These are phyloP conservation scores for Pneumocystis carinii DNA, from an alignment of 1,139 yeast genomes.

Conservation along the genomic window DNA sequence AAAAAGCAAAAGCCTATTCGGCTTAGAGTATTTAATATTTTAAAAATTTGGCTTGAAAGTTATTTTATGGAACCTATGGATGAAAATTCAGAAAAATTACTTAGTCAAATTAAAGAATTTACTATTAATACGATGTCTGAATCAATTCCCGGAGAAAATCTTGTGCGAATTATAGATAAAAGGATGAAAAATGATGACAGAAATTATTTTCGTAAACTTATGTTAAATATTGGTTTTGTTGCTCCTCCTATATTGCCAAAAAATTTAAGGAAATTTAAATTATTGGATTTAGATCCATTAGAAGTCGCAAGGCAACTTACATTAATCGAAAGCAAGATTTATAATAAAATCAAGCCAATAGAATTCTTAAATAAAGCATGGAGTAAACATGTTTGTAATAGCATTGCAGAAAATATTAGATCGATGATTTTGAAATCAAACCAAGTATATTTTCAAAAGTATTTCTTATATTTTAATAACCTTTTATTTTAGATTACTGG, in stretches of 20 bases:
- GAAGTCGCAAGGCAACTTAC: conserved; percentile 79
- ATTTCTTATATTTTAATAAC: neutral
- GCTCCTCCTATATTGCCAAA: conserved; percentile 12
- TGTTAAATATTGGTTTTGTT: neutral
- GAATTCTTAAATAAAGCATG: conserved; percentile 49
- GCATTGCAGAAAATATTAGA: conserved; percentile 14
- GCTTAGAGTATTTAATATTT: conserved; percentile 50
- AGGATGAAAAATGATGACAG: conserved; percentile 13
- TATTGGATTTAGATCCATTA: conserved; percentile 54
- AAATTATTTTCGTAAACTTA: conserved; percentile 4
- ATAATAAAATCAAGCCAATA: conserved; percentile 49
- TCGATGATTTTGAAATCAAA: conserved; percentile 35
- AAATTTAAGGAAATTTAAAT: conserved; percentile 12
- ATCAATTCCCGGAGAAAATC: conserved; percentile 13
- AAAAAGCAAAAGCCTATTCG: conserved; percentile 53
- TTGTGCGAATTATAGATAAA: conserved; percentile 12
- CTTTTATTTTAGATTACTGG: conserved; percentile 37
- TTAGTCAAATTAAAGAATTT: conserved; percentile 37
- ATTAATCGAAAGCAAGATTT: conserved; percentile 53
- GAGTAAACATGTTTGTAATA: conserved; percentile 42
- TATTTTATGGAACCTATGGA: conserved; percentile 54
- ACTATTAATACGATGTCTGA: conserved; percentile 28
- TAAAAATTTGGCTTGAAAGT: conserved; percentile 55
- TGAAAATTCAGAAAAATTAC: conserved; percentile 20
- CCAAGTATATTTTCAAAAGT: conserved; percentile 22